Percentiles rank a stretch among this genome's conserved stretches.
Evolutionary conservation across 371 early-diverging fungal genomes (phyloP).

Genomic region (Zopfochytrium polystomum): DNA sequence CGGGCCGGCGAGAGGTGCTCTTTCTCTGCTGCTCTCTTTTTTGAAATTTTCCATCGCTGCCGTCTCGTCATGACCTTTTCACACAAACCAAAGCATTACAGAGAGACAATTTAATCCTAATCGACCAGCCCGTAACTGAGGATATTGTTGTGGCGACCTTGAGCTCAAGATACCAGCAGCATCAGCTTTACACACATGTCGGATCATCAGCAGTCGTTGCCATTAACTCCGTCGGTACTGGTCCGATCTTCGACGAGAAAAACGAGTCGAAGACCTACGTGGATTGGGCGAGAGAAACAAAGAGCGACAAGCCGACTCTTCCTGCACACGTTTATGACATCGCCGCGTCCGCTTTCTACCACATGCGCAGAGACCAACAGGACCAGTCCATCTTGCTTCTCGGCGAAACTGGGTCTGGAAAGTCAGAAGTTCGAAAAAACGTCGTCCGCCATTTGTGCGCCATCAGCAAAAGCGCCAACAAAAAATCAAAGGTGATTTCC

Average conservation of each 20-base stretch:
- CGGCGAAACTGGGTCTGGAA: slow-evolving; percentile 84
- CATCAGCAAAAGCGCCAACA: slow-evolving; percentile 66
- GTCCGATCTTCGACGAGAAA: slow-evolving; percentile 10
- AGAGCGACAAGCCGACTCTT: slow-evolving; percentile 21
- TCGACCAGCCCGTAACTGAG: no score
- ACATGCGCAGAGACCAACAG: slow-evolving; percentile 50
- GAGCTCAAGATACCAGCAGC: no score
- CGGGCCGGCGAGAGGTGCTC: slow-evolving; percentile 6
- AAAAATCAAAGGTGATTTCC: slow-evolving; percentile 66
- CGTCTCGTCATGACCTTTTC: no score
- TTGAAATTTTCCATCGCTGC: no score
- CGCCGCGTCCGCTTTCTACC: slow-evolving; percentile 51
- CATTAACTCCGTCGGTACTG: slow-evolving; percentile 34
- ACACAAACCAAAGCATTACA: no score
- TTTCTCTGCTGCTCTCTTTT: not conserved
- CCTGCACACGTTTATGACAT: slow-evolving; percentile 43
- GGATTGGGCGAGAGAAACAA: slow-evolving; percentile 26
- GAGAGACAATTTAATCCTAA: no score
- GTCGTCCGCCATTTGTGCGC: slow-evolving; percentile 65
- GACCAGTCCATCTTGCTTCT: slow-evolving; percentile 61
- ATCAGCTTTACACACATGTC: slow-evolving; percentile 30
- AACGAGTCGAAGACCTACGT: slow-evolving; percentile 22
- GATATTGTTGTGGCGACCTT: no score
- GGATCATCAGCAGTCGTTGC: slow-evolving; percentile 32
- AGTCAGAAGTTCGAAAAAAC: slow-evolving; percentile 65